Conservation (phyloP, 805 yeast species). For the Cyberlindnera americana region DNA sequence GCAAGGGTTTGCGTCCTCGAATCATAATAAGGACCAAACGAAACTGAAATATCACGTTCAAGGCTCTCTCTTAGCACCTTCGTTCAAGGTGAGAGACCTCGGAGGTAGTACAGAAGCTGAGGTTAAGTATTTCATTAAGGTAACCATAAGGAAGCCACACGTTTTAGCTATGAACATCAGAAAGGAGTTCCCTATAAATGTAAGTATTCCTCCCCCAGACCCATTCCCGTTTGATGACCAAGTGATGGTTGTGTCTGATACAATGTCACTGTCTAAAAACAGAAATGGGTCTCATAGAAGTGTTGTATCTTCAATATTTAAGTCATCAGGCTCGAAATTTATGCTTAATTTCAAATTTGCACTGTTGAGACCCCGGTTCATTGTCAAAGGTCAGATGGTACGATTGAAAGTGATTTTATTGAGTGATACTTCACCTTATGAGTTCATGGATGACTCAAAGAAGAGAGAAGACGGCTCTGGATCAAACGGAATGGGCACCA, state of each 20-base stretch:
- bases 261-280: slow-evolving; percentile 3
- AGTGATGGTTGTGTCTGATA: slow-evolving; percentile 7
- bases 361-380: slow-evolving; percentile 8
- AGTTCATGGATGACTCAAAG: slow-evolving; percentile 1
- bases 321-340: neutral
- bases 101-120: neutral
- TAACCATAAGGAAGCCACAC: slow-evolving; percentile 2
- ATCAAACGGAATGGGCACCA: slow-evolving; percentile 4
- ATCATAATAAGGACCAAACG: neutral
- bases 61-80: slow-evolving; percentile 4
- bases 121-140: slow-evolving; percentile 7
- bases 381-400: slow-evolving; percentile 1
- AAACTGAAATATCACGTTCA: neutral
- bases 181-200: slow-evolving; percentile 5
- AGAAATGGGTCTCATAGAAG: slow-evolving; percentile 1
- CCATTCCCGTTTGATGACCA: slow-evolving; percentile 10
- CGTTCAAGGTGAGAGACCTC: neutral
- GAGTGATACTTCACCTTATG: slow-evolving; percentile 4
- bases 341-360: slow-evolving; percentile 2
- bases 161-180: neutral
- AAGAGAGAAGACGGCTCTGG: neutral
- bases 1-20: slow-evolving; percentile 1
- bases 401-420: neutral
- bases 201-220: slow-evolving; percentile 11
- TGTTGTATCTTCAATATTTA: slow-evolving; percentile 1